Evolutionary conservation across 768 basidiomycete species (phyloP).

Genomic region (Cystobasidiopsis lactophilus): DNA sequence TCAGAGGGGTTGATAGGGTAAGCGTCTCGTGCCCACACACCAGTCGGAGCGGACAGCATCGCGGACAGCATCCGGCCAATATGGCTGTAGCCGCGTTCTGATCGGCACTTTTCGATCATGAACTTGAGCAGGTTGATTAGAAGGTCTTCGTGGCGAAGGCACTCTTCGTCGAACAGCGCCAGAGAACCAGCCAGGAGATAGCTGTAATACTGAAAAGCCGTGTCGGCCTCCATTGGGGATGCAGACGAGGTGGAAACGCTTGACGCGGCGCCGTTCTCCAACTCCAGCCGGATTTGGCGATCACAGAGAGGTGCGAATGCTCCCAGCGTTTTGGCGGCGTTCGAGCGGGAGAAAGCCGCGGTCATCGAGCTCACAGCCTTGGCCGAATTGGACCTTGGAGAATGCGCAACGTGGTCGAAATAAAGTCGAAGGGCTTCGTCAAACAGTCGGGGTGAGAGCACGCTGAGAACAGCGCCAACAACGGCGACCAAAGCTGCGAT

Average conservation of each 20-base stretch:
- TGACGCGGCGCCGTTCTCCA: slow-evolving; percentile 43
- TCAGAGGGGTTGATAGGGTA: slow-evolving; percentile 28
- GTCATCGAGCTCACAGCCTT: slow-evolving; percentile 73
- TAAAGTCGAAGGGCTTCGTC: slow-evolving; percentile 66
- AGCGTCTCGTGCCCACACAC: too few species aligned
- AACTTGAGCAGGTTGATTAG: slow-evolving; percentile 39
- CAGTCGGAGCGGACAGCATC: too few species aligned
- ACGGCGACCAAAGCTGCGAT: slow-evolving; percentile 30
- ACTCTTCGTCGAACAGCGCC: slow-evolving; percentile 32
- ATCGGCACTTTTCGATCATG: slow-evolving; percentile 46
- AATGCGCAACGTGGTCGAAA: slow-evolving; percentile 67
- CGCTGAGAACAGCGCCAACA: slow-evolving; percentile 54
- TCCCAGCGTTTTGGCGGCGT: slow-evolving; percentile 49
- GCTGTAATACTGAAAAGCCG: slow-evolving; percentile 63
- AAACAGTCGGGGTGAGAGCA: slow-evolving; percentile 53
- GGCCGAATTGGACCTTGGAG: slow-evolving; percentile 76
- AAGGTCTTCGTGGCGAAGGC: slow-evolving; percentile 42
- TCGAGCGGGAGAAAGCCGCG: slow-evolving; percentile 55
- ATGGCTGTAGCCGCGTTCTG: slow-evolving; percentile 64
- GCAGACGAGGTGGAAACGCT: slow-evolving; percentile 45
- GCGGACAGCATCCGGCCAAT: slow-evolving; percentile 15
- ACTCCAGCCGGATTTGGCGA: slow-evolving; percentile 54
- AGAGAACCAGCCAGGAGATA: slow-evolving; percentile 59
- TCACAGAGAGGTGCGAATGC: slow-evolving; percentile 62
- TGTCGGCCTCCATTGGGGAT: slow-evolving; percentile 30